Evolutionary conservation across 2,329 filamentous ascomycete species (phyloP).

Genomic region (Ophiostoma tasmaniense): DNA sequence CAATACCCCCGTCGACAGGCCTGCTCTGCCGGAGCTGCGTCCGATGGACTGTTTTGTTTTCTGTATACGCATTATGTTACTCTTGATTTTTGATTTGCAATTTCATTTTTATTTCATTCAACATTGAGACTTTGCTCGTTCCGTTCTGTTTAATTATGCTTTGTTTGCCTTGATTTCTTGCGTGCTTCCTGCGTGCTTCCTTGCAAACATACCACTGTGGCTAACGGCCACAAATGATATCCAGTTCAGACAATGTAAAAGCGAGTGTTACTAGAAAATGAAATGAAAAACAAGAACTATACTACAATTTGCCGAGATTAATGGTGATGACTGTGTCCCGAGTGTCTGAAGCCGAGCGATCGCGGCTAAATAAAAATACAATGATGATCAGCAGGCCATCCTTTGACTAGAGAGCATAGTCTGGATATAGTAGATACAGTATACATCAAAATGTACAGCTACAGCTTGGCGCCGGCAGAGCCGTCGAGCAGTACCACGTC

Average conservation of each 20-base stretch:
- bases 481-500: slow-evolving; percentile 32
- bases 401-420: too few species aligned
- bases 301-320: not conserved
- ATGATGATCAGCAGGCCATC: not conserved
- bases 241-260: slow-evolving; percentile 7
- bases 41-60: slow-evolving; percentile 15
- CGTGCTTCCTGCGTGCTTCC: not conserved
- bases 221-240: slow-evolving; percentile 19
- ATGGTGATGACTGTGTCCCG: not conserved
- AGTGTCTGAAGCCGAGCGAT: not conserved
- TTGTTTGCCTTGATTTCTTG: not conserved
- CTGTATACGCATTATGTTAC: slow-evolving; percentile 2
- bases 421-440: too few species aligned
- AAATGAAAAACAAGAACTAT: not conserved
- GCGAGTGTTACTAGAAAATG: not conserved
- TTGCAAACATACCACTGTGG: slow-evolving; percentile 6
- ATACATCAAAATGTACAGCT: too few species aligned
- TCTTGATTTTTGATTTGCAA: not conserved
- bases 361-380: not conserved
- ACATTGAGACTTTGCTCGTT: too few species aligned
- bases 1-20: slow-evolving; percentile 10
- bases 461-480: slow-evolving; percentile 4
- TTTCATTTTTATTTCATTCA: slow-evolving; percentile 6
- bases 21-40: slow-evolving; percentile 12
- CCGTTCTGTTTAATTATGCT: not conserved